Base-by-base conservation (phyloP, 1,284 basidiomycete genomes). In the Boletellus deceptivus region DNA sequence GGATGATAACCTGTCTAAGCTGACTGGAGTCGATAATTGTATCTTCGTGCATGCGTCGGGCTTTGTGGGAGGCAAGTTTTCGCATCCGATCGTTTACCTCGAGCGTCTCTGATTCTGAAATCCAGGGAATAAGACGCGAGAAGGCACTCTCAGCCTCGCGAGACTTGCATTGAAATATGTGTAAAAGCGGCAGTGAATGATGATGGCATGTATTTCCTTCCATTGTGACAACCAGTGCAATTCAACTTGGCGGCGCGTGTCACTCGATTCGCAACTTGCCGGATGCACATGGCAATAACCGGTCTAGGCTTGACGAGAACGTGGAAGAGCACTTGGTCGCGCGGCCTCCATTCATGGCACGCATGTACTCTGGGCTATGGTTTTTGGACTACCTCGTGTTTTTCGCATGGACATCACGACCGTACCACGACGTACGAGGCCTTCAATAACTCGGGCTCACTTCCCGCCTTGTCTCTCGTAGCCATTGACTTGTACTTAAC, bases 11-110 rank as follows among this genome's bases (percentile, higher is more conserved):
- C 74, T 99, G 40, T 87, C 84, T 43, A 73, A 84, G 58, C 71
- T 84, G 13, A 84, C 83, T 11, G 93, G 92, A 2, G 85, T 98
- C 55, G 80, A 83, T 0, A 92, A 86, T 2, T 83, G 93, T 48
- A 83, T 98, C 50, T 99, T 99, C 67, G 86, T 95, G 25, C 96
- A 99, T 72, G 91, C 93, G 1, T 89, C 87, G 53, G 96, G 96
- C 3, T 99, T 99, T 68, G 98, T 95, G 63, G 97, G 94, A 62
- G 93, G 92, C 83, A 56, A 63, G 85, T 72, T 18, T 18, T 36
- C 14, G 22, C 52, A 9, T 25, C 31, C 16, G 16, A 40, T 24
- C 42, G 17, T 42, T 11, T 40, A 25, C 49, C 35, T 54, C 34
- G 43, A 42, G 41, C 16, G 24, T 34, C 42, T 41, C 49, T 67